Conservation (phyloP, 2,329 filamentous ascomycete genomes). For the Penicillium sclerotiorum region DNA sequence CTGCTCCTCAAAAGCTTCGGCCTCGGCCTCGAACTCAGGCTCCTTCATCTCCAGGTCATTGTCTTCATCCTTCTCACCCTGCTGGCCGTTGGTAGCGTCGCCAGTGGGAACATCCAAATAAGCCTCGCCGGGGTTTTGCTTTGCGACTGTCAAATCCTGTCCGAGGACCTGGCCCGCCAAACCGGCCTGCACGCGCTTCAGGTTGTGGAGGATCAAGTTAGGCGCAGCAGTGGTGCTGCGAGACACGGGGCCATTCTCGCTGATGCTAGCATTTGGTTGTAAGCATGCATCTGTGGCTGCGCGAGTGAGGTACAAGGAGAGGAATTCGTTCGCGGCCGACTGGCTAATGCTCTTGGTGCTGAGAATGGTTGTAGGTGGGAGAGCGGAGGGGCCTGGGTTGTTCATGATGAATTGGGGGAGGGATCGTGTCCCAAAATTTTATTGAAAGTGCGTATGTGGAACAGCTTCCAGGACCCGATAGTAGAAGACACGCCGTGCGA, state of each 20-base stretch:
- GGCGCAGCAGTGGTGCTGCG: slow-evolving; percentile 44
- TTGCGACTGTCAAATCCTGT: slow-evolving; percentile 42
- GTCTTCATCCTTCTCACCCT: slow-evolving; percentile 42
- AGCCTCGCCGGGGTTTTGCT: slow-evolving; percentile 38
- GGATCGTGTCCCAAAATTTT: neutral
- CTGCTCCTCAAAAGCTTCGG: slow-evolving; percentile 39
- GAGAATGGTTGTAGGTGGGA: slow-evolving; percentile 43
- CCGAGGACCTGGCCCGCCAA: slow-evolving; percentile 46
- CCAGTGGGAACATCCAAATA: slow-evolving; percentile 43
- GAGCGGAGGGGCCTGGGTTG: slow-evolving; percentile 37
- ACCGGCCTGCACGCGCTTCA: slow-evolving; percentile 49
- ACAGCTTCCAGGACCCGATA: too few relatives aligned
- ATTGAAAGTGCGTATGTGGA: neutral
- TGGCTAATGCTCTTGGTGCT: slow-evolving; percentile 39
- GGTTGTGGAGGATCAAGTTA: slow-evolving; percentile 48
- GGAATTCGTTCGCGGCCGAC: slow-evolving; percentile 44
- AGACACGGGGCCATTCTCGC: slow-evolving; percentile 46
- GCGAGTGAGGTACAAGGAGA: slow-evolving; percentile 46
- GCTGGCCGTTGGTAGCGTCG: slow-evolving; percentile 32
- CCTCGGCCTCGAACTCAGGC: slow-evolving; percentile 41
- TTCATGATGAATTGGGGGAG: slow-evolving; percentile 34
- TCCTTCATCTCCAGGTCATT: slow-evolving; percentile 48
- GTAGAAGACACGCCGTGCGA: too few relatives aligned
- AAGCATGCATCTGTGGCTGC: slow-evolving; percentile 45
- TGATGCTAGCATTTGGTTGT: slow-evolving; percentile 48